Evolutionary conservation across 1,284 basidiomycete genomes (phyloP).

Genomic region (Naganishia albida): DNA sequence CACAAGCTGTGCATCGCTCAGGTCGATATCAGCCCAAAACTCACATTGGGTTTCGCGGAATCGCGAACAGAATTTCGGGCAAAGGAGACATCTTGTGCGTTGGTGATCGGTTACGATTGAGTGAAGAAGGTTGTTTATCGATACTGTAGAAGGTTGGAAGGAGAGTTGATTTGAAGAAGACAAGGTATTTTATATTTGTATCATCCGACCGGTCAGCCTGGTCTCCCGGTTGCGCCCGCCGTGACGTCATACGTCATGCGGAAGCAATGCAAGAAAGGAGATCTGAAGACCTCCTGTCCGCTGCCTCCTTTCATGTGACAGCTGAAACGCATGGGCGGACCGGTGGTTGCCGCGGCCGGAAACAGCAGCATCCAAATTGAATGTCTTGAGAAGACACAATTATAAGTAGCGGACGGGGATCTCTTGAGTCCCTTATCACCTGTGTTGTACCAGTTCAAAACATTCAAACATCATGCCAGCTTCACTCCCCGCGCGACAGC

Average conservation of each 20-base stretch:
- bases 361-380: neutral
- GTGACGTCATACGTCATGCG: conserved; percentile 2
- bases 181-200: conserved; percentile 5
- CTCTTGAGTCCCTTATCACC: neutral
- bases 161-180: neutral
- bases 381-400: neutral
- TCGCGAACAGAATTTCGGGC: conserved; percentile 59
- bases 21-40: neutral
- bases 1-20: neutral
- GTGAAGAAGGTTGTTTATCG: neutral
- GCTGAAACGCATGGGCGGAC: conserved; percentile 2
- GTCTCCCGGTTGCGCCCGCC: neutral
- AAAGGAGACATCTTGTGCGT: conserved; percentile 46
- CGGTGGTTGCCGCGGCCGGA: conserved; percentile 7
- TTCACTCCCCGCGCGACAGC: conserved; percentile 20
- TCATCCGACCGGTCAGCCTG: neutral
- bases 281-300: neutral
- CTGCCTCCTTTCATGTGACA: neutral
- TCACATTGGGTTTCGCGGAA: conserved; percentile 61
- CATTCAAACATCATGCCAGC: conserved; percentile 1
- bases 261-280: neutral
- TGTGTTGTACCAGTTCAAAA: neutral
- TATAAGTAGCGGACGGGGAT: neutral
- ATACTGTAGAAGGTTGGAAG: neutral
- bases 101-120: neutral